Evolutionary conservation across 805 yeast genomes (phyloP).

Genomic region (Schwanniomyces occidentalis): DNA sequence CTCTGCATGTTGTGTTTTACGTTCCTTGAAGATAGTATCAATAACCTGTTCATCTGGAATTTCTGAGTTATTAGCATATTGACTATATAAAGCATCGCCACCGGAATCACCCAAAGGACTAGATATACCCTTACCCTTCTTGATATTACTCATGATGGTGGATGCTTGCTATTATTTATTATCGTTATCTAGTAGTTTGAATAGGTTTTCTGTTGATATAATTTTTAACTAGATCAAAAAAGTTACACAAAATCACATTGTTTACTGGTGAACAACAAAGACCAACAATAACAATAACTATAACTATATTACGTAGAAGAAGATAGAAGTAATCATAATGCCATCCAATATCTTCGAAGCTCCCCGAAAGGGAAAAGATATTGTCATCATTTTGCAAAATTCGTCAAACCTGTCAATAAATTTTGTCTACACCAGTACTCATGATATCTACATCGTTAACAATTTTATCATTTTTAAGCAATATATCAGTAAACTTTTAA

Average conservation of each 20-base stretch:
- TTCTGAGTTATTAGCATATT: slow-evolving; percentile 19
- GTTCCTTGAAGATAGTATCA: slow-evolving; percentile 37
- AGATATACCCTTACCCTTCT: neutral
- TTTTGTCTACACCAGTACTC: slow-evolving; percentile 6
- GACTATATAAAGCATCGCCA: slow-evolving; percentile 16
- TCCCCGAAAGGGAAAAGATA: neutral
- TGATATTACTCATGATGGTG: neutral
- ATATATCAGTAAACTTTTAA: slow-evolving; percentile 10
- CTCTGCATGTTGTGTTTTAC: slow-evolving; percentile 68
- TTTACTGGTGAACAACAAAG: neutral
- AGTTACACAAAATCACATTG: slow-evolving; percentile 1
- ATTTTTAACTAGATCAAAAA: neutral
- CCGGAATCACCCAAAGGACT: slow-evolving; percentile 4
- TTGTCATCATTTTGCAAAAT: slow-evolving; percentile 4
- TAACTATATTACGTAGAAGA: neutral
- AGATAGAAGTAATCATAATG: neutral
- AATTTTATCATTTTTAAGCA: slow-evolving; percentile 12
- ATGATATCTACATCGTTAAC: slow-evolving; percentile 17
- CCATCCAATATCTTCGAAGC: slow-evolving; percentile 3
- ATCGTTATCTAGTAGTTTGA: neutral
- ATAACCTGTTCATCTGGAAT: slow-evolving; percentile 40
- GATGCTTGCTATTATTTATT: neutral
- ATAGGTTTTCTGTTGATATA: neutral
- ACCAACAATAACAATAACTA: neutral
- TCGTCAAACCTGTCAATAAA: slow-evolving; percentile 11